Evolutionary conservation across 108 stramenopile species (phyloP).

Genomic region (Stephanodiscus minutulus): DNA sequence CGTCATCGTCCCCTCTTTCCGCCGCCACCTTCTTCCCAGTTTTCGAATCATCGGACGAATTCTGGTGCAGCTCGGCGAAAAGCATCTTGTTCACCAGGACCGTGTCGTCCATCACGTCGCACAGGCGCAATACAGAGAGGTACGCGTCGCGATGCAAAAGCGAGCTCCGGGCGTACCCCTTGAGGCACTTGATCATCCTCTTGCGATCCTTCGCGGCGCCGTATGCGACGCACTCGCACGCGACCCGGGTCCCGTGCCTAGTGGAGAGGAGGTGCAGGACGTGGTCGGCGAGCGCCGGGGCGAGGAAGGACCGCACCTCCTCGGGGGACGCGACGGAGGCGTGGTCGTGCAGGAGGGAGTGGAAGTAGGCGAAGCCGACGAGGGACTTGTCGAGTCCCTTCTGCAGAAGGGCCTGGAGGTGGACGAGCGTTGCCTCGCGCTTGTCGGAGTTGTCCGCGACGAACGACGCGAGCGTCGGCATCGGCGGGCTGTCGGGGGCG

Average conservation of each 20-base stretch:
- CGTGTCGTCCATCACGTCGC: slow-evolving; percentile 93
- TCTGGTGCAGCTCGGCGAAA: slow-evolving; percentile 77
- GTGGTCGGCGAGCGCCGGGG: slow-evolving; percentile 77
- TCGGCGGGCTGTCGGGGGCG: slow-evolving; percentile 25
- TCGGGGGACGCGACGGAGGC: slow-evolving; percentile 58
- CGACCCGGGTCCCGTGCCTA: slow-evolving; percentile 79
- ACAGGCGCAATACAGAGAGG: slow-evolving; percentile 80
- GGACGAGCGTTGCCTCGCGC: slow-evolving; percentile 59
- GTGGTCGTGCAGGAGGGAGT: slow-evolving; percentile 80
- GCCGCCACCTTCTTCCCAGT: not conserved
- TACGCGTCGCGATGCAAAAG: slow-evolving; percentile 92
- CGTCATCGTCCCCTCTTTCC: slow-evolving; percentile 5
- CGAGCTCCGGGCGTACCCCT: slow-evolving; percentile 86
- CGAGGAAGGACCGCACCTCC: slow-evolving; percentile 65
- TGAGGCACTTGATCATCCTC: slow-evolving; percentile 87
- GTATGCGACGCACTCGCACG: slow-evolving; percentile 84
- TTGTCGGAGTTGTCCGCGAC: slow-evolving; percentile 65
- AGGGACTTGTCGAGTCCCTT: slow-evolving; percentile 87
- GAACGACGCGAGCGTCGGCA: slow-evolving; percentile 49
- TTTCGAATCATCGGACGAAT: slow-evolving; percentile 30
- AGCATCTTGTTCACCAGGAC: slow-evolving; percentile 91
- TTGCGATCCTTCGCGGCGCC: slow-evolving; percentile 92
- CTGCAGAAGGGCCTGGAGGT: slow-evolving; percentile 62
- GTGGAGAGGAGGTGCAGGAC: slow-evolving; percentile 85
- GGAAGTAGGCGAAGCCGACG: slow-evolving; percentile 83